Evolutionary conservation across 2,329 filamentous ascomycete genomes (phyloP).

Genomic region (Passalora sequoiae): DNA sequence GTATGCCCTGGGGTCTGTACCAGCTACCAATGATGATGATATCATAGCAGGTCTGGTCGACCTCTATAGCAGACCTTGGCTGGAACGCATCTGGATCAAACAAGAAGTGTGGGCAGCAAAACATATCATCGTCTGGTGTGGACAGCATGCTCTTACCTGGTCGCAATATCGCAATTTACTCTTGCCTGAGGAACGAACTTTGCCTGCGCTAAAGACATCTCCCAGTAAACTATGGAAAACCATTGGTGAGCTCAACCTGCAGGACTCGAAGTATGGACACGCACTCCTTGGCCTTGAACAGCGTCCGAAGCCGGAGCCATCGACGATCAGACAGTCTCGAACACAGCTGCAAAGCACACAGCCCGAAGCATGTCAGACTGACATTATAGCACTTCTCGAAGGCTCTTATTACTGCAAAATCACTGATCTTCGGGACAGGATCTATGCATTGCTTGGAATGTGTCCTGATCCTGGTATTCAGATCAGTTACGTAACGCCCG

Average conservation of each 20-base stretch:
- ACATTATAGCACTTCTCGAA: neutral
- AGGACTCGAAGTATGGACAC: neutral
- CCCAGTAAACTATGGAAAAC: neutral
- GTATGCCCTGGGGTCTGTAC: neutral
- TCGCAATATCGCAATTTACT: neutral
- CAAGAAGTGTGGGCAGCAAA: neutral
- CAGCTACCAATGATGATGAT: neutral
- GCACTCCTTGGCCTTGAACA: neutral
- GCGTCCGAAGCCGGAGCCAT: neutral
- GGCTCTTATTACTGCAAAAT: neutral
- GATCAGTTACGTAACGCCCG: neutral
- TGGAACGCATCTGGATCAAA: neutral
- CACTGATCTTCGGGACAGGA: neutral
- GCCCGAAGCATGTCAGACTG: neutral
- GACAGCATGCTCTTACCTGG: neutral
- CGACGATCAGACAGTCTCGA: neutral
- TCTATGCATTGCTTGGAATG: neutral
- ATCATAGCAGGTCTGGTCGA: neutral
- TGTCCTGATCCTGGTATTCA: neutral
- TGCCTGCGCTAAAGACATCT: neutral
- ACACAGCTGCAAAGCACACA: neutral
- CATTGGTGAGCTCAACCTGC: neutral
- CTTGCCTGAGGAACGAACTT: neutral
- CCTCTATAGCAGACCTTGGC: neutral
- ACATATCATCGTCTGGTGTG: neutral